Conservation (phyloP, 2,329 filamentous ascomycete species). For the Cytospora mali region DNA sequence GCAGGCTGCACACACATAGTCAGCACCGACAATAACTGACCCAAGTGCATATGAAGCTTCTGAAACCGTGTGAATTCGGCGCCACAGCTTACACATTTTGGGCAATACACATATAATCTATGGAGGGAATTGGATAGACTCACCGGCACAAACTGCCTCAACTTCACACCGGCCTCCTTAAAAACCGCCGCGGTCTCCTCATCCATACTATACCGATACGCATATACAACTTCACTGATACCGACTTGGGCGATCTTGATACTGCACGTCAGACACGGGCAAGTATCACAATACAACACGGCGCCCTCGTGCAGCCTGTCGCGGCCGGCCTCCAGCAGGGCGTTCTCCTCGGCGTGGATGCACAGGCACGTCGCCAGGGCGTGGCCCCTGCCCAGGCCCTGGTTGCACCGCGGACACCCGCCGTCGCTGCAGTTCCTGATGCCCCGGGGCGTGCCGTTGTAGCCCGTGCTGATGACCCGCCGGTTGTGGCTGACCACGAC, state of each 20-base stretch:
- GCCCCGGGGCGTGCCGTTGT: conserved; percentile 94
- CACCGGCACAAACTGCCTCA: conserved; percentile 88
- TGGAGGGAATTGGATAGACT: conserved; percentile 40
- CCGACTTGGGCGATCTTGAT: conserved; percentile 99
- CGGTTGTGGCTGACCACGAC: conserved; percentile 84
- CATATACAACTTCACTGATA: conserved; percentile 94
- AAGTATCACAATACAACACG: conserved; percentile 92
- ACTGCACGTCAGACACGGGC: conserved; percentile 94
- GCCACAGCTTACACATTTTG: neutral
- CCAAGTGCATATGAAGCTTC: neutral
- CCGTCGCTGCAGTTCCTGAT: conserved; percentile 90
- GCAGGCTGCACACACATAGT: conserved; percentile 51
- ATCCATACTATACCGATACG: conserved; percentile 94
- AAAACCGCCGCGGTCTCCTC: conserved; percentile 80
- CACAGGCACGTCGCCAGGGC: conserved; percentile 87
- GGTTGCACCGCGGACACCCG: conserved; percentile 87
- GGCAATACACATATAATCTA: conserved; percentile 5
- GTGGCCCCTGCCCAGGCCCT: conserved; percentile 67
- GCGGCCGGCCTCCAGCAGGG: conserved; percentile 87
- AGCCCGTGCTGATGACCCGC: conserved; percentile 85
- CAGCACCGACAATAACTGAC: neutral
- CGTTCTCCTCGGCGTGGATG: conserved; percentile 98
- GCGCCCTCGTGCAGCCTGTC: conserved; percentile 83
- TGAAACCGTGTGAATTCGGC: neutral
- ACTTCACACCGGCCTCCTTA: conserved; percentile 75